Evolutionary conservation across 352 stramenopile genomes (phyloP).

Genomic region (Pythium grandisporangium): DNA sequence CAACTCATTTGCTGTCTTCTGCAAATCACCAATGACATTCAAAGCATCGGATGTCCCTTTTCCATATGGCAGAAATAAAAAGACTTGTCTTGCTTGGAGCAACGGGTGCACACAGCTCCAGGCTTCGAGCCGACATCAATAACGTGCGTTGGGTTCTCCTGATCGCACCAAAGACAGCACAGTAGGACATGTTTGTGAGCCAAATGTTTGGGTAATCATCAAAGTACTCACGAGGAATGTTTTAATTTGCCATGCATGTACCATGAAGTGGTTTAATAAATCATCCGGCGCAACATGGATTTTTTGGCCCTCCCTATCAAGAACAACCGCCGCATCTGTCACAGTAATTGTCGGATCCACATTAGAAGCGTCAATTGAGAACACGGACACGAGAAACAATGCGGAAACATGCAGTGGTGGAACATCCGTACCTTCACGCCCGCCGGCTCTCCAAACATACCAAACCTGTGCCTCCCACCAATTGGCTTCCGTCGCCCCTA

Average conservation of each 20-base stretch:
- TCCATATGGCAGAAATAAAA: constrained; percentile 72
- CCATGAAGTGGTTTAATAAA: constrained; percentile 47
- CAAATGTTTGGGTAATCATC: too few species aligned
- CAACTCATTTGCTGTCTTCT: too few species aligned
- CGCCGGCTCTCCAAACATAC: constrained; percentile 68
- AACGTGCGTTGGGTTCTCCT: constrained; percentile 64
- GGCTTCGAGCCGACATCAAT: constrained; percentile 51
- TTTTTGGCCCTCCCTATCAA: too few species aligned
- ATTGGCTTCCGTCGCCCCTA: constrained; percentile 38
- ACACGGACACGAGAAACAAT: background rate
- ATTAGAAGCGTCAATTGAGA: too few species aligned
- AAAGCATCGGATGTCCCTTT: constrained; percentile 70
- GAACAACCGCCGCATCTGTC: too few species aligned
- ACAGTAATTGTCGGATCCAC: constrained; percentile 44
- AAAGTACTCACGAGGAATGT: too few species aligned
- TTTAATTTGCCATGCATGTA: too few species aligned
- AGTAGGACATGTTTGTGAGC: too few species aligned
- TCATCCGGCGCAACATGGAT: constrained; percentile 40
- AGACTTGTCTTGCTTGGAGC: constrained; percentile 16
- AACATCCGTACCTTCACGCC: constrained; percentile 44
- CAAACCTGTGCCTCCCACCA: constrained; percentile 84
- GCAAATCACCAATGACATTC: too few species aligned
- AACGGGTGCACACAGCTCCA: constrained; percentile 32
- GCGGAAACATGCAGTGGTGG: too few species aligned
- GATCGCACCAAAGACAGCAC: background rate